Evolutionary conservation across 2,329 filamentous ascomycete genomes (phyloP), one percentile per base, ranked within the genome.

Genomic region (Intubia oerlemansii): DNA sequence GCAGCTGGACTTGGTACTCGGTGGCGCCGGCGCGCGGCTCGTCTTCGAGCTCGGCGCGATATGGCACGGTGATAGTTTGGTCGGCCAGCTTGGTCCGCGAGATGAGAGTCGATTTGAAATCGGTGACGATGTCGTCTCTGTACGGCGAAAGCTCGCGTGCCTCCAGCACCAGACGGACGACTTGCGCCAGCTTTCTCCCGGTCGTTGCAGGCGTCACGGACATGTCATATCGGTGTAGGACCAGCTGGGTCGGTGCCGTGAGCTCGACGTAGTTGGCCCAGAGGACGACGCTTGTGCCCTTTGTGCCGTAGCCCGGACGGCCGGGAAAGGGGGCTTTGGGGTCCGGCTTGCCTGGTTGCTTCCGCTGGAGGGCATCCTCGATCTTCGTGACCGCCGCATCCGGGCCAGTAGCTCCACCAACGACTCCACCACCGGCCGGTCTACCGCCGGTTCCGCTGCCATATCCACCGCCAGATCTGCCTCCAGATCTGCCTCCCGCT

Each of bases 81-180:
- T 34, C 31, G 3, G 32, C 26, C 7, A 51, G 29, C 15, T 39
- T 34, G 9, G 22, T 31, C 2, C 38, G 40, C 5, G 46, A 39
- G 17, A 53, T 37, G 2, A 52, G 31, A 1, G 41, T 48, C 2
- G 44, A 42, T 32, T 34, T 42, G 36, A 50, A 51, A 30, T 51
- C 49, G 2, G 44, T 47, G 10, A 45, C 44, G 4, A 51, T 31
- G 28, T 44, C 37, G 10, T 25, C 21, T 4, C 28, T 27, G 24
- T 29, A 21, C 0, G 30, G 13, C 0, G 30, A 31, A 5, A 49
- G 25, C n/a, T 41, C 33, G 4, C 33, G 33, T 16, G 39, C 28
- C 14, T 38, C 38, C 4, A 47, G 25, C 9, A 48, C 21, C n/a
- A 47, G 34, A 5, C 34, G 32, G 15, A 42, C 27, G 10, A 42